Evolutionary conservation across 768 basidiomycete genomes (phyloP).

Genomic region (Sutorius australiensis): DNA sequence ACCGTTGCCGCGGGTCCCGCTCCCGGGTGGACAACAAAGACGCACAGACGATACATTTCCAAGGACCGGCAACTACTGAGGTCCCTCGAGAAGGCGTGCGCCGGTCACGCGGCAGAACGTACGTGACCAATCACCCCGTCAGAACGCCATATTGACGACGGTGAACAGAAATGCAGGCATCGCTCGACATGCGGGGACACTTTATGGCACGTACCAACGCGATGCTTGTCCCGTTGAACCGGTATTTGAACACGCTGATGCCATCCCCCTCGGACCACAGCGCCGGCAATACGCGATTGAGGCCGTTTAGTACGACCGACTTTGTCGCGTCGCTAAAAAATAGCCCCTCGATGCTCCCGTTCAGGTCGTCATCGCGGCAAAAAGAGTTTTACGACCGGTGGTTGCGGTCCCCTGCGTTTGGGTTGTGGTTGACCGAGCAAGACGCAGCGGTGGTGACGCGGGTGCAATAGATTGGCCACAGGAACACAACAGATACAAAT

Average conservation of each 20-base stretch:
- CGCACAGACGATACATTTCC: conserved; percentile 78
- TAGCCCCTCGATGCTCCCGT: conserved; percentile 69
- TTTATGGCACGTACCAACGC: conserved; percentile 83
- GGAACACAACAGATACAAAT: conserved; percentile 24
- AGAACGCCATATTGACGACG: neutral
- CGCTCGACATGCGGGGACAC: conserved; percentile 67
- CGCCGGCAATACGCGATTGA: conserved; percentile 40
- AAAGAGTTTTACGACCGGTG: conserved; percentile 76
- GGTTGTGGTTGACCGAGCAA: conserved; percentile 73
- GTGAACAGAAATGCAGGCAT: conserved; percentile 54
- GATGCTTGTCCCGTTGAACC: conserved; percentile 82
- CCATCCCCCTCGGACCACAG: conserved; percentile 55
- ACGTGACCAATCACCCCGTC: conserved; percentile 22
- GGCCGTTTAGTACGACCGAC: conserved; percentile 62
- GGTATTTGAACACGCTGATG: conserved; percentile 87
- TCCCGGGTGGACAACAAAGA: conserved; percentile 75
- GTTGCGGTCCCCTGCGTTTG: conserved; percentile 74
- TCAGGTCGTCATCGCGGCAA: conserved; percentile 60
- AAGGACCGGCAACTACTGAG: conserved; percentile 78
- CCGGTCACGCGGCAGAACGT: conserved; percentile 50
- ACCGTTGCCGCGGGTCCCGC: conserved; percentile 42
- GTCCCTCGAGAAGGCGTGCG: conserved; percentile 60
- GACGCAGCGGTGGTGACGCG: conserved; percentile 59
- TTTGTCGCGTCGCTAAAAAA: conserved; percentile 73
- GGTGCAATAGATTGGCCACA: conserved; percentile 34